Evolutionary conservation across 176 grass and related monocot species (phyloP).

Genomic region (Phoenix roebelenii): DNA sequence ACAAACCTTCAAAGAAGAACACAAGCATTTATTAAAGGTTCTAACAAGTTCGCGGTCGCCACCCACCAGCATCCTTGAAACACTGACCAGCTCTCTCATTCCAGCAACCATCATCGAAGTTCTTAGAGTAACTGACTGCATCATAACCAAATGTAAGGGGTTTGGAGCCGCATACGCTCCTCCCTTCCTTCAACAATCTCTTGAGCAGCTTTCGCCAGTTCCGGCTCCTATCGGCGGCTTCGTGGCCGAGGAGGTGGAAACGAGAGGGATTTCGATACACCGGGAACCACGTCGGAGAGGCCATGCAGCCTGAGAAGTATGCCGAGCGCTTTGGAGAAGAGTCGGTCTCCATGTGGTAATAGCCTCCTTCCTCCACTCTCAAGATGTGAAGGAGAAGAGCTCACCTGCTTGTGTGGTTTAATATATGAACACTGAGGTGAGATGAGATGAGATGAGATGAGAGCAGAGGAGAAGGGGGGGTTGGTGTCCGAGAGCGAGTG

Average conservation of each 20-base stretch:
- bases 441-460: too few species aligned
- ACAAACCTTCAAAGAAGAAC: too few species aligned
- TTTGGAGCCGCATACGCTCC: slow-evolving; percentile 40
- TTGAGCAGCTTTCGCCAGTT: slow-evolving; percentile 52
- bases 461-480: too few species aligned
- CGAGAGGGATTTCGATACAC: slow-evolving; percentile 25
- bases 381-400: too few species aligned
- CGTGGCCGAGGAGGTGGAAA: slow-evolving; percentile 48
- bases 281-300: slow-evolving; percentile 32
- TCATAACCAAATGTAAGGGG: slow-evolving; percentile 72
- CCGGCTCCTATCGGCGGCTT: slow-evolving; percentile 10
- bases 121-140: slow-evolving; percentile 88
- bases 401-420: too few species aligned
- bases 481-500: too few species aligned
- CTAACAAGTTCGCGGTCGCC: too few species aligned
- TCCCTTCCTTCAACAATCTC: slow-evolving; percentile 65
- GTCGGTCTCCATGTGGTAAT: slow-evolving; percentile 22
- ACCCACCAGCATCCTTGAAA: too few species aligned
- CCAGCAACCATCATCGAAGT: slow-evolving; percentile 65
- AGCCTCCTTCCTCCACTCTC: too few species aligned
- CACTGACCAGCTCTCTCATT: too few species aligned
- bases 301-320: slow-evolving; percentile 29
- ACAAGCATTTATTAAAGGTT: too few species aligned
- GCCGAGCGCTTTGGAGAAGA: slow-evolving; percentile 20
- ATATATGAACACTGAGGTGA: too few species aligned